Percentiles rank a stretch among this genome's conserved stretches.
Evolutionary conservation across 73 alveolate species (phyloP).

Genomic region (Paramecium tetraurelia): DNA sequence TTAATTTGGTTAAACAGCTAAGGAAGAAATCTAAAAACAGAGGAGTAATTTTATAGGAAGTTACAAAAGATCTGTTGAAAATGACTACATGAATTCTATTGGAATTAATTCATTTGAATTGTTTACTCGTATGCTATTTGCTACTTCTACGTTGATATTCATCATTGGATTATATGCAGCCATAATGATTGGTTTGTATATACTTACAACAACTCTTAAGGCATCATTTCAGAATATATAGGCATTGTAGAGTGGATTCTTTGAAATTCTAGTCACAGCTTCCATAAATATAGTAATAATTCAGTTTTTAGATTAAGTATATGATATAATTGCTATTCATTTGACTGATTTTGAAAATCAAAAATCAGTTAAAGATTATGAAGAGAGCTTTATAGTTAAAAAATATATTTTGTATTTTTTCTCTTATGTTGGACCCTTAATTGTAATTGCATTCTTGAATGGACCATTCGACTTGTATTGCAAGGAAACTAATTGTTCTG

Average conservation of each 20-base stretch:
- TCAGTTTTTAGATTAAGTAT: background rate
- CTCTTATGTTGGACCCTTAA: conserved; percentile 8
- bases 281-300: background rate
- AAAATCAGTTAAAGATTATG: background rate
- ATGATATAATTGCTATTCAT: background rate
- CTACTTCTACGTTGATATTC: background rate
- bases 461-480: background rate
- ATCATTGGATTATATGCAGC: background rate
- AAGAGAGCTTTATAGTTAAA: background rate
- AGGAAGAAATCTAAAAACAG: background rate
- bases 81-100: background rate
- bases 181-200: background rate
- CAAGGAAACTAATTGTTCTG: background rate
- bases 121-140: background rate
- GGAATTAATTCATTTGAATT: background rate
- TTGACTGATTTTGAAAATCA: conserved; percentile 22
- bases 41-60: conserved; percentile 15
- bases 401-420: background rate
- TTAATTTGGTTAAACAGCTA: background rate
- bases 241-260: background rate
- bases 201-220: background rate
- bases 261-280: background rate
- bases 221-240: background rate
- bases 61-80: background rate
- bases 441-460: background rate